Evolutionary conservation across 2,329 filamentous ascomycete genomes (phyloP), one percentile per base, ranked within the genome.

Genomic region (Beauveria varroae): DNA sequence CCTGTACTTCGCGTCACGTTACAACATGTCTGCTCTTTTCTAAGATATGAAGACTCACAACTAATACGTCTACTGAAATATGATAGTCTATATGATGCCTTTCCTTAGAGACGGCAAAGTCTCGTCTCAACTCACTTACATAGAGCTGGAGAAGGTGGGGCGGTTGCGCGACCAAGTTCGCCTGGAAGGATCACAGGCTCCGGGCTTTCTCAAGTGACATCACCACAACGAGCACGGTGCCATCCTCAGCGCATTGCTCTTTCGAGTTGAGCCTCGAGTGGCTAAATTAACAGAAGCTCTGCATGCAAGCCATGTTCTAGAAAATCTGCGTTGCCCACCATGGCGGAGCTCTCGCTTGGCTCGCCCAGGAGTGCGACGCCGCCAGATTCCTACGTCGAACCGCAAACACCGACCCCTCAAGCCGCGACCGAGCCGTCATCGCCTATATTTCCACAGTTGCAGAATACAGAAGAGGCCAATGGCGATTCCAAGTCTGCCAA

Each of bases 371-470:
- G 14, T 40, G 54, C 60, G 16, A 22, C 28, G 20, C 50, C 22
- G 20, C 37, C 37, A 20, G 53, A 46, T 24, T n/a, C 30, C 18
- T 34, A 22, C 2, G 22, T 20, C 37, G 49, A 41, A 9, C 22
- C 55, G 12, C 41, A 49, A 54, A 51, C 59, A 12, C 50, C 58
- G 28, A 24, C 28, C n/a, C 20, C 52, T 16, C 37, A 53, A 44
- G 14, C 34, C 37, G 10, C 54, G 52, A 40, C 41, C 28, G 50
- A 55, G 43, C 58, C 63, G 37, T 63, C 67, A 51, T 65, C 66
- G 53, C 71, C 71, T 2, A 69, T 68, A 24, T 76, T 75, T 43
- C 73, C 74, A 4, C 65, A 71, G 16, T 68, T 76, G 8, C 73
- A 73, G 51, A 72, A 76, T 57, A 72, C 75, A 62, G 72, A 73